Evolutionary conservation across 495 filamentous ascomycete species (phyloP).

Genomic region (Tuber aestivum): DNA sequence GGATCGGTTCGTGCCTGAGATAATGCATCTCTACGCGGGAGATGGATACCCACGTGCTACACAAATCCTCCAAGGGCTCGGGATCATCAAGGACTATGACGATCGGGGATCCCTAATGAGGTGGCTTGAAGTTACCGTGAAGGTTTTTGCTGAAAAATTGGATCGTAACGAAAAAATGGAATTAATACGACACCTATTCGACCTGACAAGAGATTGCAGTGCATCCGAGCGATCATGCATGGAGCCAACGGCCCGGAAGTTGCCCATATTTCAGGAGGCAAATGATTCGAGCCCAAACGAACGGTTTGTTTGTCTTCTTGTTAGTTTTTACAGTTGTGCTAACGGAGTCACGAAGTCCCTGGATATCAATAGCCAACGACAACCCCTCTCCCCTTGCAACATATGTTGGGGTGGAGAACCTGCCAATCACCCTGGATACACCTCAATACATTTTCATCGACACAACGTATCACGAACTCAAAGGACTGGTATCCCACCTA

Average conservation of each 20-base stretch:
- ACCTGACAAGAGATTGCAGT: constrained; percentile 1
- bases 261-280: constrained; percentile 23
- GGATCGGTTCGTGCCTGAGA: background rate
- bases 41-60: constrained; percentile 13
- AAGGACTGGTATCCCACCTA: constrained; percentile 11
- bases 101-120: background rate
- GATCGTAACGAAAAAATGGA: constrained; percentile 6
- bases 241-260: constrained; percentile 5
- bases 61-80: background rate
- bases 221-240: constrained; percentile 1
- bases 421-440: constrained; percentile 17
- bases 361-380: constrained; percentile 18
- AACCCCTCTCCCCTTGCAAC: background rate
- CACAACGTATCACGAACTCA: constrained; percentile 9
- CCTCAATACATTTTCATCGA: constrained; percentile 32
- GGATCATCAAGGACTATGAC: constrained; percentile 19
- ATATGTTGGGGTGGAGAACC: constrained; percentile 19
- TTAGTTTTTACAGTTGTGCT: background rate
- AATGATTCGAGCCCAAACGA: background rate
- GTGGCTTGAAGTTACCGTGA: constrained; percentile 24
- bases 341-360: constrained; percentile 12
- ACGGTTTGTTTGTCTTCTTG: constrained; percentile 2
- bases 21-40: background rate
- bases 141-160: constrained; percentile 18
- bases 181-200: constrained; percentile 9